phyloP scores from a whole-genome alignment of 2,329 filamentous ascomycete genomes.

The Trichoderma cornu-damae region DNA sequence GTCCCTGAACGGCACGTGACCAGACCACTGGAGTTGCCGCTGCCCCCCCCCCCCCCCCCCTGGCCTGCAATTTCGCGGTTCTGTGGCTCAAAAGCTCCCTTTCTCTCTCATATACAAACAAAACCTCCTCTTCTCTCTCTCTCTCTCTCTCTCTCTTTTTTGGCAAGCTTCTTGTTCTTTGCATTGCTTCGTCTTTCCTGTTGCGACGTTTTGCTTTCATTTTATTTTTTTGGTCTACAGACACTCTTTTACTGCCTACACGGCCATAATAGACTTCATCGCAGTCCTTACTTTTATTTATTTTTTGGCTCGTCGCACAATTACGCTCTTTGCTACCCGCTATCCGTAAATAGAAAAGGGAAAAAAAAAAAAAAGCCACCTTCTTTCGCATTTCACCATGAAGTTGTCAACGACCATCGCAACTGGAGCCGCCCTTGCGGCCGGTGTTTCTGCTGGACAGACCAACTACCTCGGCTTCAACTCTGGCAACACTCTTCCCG shows the following conservation, averaged over 20 bases:
- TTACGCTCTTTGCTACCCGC: neutral
- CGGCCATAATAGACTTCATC: constrained; percentile 8
- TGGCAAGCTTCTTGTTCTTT: constrained; percentile 5
- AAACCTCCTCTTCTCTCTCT: neutral
- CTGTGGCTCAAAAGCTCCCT: constrained; percentile 7
- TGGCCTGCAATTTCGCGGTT: constrained; percentile 13
- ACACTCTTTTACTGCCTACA: constrained; percentile 10
- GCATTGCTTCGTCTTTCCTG: constrained; percentile 11
- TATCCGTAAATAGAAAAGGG: no score
- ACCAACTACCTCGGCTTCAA: constrained; percentile 52
- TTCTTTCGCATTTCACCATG: constrained; percentile 40
- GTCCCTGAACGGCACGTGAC: constrained; percentile 12
- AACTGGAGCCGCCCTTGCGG: constrained; percentile 35
- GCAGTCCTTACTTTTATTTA: constrained; percentile 1
- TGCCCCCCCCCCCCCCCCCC: constrained; percentile 3
- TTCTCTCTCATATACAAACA: neutral
- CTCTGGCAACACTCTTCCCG: constrained; percentile 43
- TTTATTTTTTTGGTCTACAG: neutral
- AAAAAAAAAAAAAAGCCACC: neutral
- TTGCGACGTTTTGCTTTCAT: constrained; percentile 11
- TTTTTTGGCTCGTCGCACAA: no score
- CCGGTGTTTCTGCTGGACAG: constrained; percentile 36
- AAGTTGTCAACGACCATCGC: constrained; percentile 37
- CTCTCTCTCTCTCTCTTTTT: neutral
- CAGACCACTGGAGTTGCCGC: neutral